Conservation (phyloP, 768 basidiomycete species). For the Filobasidium floriforme region DNA sequence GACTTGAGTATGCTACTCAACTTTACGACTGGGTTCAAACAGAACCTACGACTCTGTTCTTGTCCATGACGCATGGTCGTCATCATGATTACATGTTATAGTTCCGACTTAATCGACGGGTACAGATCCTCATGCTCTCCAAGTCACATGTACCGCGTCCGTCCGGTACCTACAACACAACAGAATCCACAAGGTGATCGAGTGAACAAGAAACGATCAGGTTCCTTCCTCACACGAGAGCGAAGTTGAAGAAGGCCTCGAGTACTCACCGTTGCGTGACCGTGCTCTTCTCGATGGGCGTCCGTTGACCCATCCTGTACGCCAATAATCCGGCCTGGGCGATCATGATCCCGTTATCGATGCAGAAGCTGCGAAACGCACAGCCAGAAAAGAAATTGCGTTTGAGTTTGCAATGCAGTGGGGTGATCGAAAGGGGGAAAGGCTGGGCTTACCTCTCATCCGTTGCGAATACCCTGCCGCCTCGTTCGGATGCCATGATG, state of each 20-base stretch:
- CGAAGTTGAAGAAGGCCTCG: background rate
- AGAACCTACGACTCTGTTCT: background rate
- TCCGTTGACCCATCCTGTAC: slow-evolving; percentile 80
- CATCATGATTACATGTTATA: background rate
- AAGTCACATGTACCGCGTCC: slow-evolving; percentile 84
- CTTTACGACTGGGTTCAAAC: no score
- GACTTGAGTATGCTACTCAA: no score
- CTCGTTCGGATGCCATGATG: slow-evolving; percentile 85
- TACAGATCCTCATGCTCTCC: slow-evolving; percentile 55
- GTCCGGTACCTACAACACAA: slow-evolving; percentile 69
- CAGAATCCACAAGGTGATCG: background rate
- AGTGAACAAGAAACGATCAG: no score
- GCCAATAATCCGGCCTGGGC: slow-evolving; percentile 91
- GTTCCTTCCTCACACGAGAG: background rate
- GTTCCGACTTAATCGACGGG: background rate
- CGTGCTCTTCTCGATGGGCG: slow-evolving; percentile 67
- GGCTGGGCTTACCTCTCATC: slow-evolving; percentile 68
- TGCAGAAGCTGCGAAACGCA: slow-evolving; percentile 70
- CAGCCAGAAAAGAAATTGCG: slow-evolving; percentile 5
- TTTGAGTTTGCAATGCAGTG: background rate
- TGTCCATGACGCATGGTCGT: background rate
- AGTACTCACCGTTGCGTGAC: slow-evolving; percentile 80
- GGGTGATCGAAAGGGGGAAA: background rate
- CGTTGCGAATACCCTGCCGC: slow-evolving; percentile 83
- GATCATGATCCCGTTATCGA: slow-evolving; percentile 99